Evolutionary conservation across 192 early-diverging fungal species (phyloP).

Genomic region (Phycomyces blakesleeanus): DNA sequence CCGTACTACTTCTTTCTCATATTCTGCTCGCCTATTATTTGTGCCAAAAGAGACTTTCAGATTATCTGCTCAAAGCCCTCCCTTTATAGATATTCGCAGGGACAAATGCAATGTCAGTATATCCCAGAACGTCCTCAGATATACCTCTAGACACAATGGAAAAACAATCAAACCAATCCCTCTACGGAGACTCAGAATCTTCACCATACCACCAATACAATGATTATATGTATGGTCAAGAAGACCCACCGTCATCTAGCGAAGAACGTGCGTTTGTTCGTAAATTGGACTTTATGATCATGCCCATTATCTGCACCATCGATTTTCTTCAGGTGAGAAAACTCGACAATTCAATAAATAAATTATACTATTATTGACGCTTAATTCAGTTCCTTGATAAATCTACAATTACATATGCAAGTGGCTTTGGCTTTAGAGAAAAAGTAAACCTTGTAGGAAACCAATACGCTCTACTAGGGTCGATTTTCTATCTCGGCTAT

Average conservation of each 20-base stretch:
- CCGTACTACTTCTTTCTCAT: too few species aligned
- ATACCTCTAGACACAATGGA: constrained; percentile 4
- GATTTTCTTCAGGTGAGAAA: constrained; percentile 31
- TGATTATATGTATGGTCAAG: constrained; percentile 1
- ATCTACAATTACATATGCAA: constrained; percentile 25
- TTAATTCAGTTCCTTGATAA: constrained; percentile 28
- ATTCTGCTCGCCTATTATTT: too few species aligned
- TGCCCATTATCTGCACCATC: constrained; percentile 24
- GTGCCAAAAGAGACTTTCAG: neutral
- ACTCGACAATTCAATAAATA: neutral
- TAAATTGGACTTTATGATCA: constrained; percentile 23
- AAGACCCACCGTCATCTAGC: neutral
- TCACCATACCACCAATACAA: neutral
- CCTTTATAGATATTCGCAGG: neutral
- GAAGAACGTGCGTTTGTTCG: constrained; percentile 22
- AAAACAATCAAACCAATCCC: neutral
- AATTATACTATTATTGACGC: neutral
- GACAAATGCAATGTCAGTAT: neutral
- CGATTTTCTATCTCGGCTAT: constrained; percentile 33
- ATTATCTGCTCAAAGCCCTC: neutral
- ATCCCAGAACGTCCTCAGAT: constrained; percentile 1
- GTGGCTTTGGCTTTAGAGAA: constrained; percentile 15
- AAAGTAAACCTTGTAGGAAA: constrained; percentile 19
- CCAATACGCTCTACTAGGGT: constrained; percentile 25
- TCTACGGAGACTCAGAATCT: constrained; percentile 3